phyloP scores from a whole-genome alignment of 2,329 filamentous ascomycete species.

The Trichoderma citrinoviride region DNA sequence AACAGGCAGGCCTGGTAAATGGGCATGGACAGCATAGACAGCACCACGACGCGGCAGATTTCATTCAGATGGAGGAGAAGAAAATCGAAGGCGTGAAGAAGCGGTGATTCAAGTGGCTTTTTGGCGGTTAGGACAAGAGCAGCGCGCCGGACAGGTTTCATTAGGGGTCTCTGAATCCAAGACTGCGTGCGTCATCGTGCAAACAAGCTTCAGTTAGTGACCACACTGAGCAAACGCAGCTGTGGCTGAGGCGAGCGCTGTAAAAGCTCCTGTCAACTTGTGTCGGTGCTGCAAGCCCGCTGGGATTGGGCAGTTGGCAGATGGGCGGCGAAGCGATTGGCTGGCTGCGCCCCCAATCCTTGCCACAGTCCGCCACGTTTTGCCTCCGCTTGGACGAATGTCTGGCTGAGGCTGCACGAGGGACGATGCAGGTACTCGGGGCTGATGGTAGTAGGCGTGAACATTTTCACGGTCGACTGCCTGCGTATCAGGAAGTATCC shows the following conservation, averaged over 20 bases:
- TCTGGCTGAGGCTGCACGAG: neutral
- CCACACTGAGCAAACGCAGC: neutral
- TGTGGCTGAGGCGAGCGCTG: neutral
- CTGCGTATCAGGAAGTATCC: too few species aligned
- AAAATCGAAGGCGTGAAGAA: neutral
- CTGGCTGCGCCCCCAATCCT: neutral
- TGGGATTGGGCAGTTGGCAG: neutral
- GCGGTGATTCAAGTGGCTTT: neutral
- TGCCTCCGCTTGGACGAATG: neutral
- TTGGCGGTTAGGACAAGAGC: too few species aligned
- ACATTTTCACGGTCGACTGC: neutral
- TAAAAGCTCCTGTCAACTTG: neutral
- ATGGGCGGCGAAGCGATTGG: slow-evolving; percentile 5
- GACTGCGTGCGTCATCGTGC: slow-evolving; percentile 18
- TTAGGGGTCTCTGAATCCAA: neutral
- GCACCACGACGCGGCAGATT: neutral
- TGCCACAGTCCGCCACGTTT: neutral
- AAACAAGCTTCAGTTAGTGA: slow-evolving; percentile 16
- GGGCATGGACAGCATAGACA: too few species aligned
- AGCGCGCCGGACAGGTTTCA: neutral
- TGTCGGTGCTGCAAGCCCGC: neutral
- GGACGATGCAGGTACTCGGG: neutral
- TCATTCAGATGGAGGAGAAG: too few species aligned
- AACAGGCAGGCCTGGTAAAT: too few species aligned
- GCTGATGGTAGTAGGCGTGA: neutral